A percentile compares a stretch with the other conserved stretches of the same genome.
These are phyloP conservation scores for Acrodontium crateriforme DNA, from an alignment of 2,329 filamentous ascomycete genomes.

Conservation along the genomic window DNA sequence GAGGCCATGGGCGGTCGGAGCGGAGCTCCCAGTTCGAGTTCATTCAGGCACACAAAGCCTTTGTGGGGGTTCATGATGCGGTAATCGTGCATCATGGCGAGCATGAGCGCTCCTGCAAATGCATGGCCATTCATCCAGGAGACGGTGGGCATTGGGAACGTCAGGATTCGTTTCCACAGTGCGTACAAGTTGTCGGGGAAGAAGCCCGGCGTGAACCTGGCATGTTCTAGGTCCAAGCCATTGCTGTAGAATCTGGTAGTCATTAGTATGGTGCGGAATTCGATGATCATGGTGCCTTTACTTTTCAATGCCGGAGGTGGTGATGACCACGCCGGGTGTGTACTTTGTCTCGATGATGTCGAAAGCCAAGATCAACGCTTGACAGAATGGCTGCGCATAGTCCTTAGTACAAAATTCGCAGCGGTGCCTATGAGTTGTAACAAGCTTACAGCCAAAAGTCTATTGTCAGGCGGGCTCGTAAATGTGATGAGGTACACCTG, in stretches of 20 bases:
- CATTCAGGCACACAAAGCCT: slow-evolving; percentile 70
- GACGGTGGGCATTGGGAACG: slow-evolving; percentile 69
- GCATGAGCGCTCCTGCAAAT: slow-evolving; percentile 71
- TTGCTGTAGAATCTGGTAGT: slow-evolving; percentile 54
- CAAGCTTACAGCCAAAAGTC: slow-evolving; percentile 43
- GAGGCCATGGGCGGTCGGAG: slow-evolving; percentile 59
- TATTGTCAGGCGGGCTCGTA: slow-evolving; percentile 59
- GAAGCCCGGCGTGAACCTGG: slow-evolving; percentile 44
- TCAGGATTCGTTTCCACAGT: slow-evolving; percentile 51
- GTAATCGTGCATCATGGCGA: slow-evolving; percentile 64
- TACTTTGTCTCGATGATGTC: slow-evolving; percentile 59
- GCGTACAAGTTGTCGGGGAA: slow-evolving; percentile 47
- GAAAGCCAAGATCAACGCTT: slow-evolving; percentile 53
- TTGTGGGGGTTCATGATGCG: slow-evolving; percentile 56
- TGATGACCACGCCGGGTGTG: slow-evolving; percentile 60
- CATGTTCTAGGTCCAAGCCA: slow-evolving; percentile 63
- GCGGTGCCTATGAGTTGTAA: neutral
- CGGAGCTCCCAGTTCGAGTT: slow-evolving; percentile 66
- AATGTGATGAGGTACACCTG: slow-evolving; percentile 61
- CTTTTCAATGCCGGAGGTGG: slow-evolving; percentile 60
- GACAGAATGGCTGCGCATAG: slow-evolving; percentile 41
- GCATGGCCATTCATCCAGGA: slow-evolving; percentile 69
- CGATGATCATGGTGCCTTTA: slow-evolving; percentile 45
- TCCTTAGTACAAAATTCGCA: neutral
- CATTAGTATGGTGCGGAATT: neutral